phyloP scores from a whole-genome alignment of 768 basidiomycete genomes.

The Lentinula aciculospora region DNA sequence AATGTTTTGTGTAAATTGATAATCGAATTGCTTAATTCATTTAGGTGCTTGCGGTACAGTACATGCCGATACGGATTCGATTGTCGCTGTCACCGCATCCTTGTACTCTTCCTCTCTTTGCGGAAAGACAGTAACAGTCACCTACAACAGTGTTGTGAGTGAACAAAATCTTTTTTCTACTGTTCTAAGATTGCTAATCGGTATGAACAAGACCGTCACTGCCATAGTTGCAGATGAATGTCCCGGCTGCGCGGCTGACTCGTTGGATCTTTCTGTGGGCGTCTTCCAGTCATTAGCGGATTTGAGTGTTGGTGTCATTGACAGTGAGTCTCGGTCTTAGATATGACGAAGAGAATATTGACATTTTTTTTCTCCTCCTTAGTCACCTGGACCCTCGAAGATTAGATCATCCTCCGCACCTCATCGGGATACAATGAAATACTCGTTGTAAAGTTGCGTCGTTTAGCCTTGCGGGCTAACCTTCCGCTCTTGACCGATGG shows the following conservation, averaged over 20 bases:
- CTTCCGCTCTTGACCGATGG: neutral
- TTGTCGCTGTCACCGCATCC: slow-evolving; percentile 57
- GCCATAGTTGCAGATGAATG: slow-evolving; percentile 53
- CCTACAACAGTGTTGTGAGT: slow-evolving; percentile 52
- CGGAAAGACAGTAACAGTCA: slow-evolving; percentile 58
- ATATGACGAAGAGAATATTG: neutral
- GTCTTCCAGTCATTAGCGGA: slow-evolving; percentile 32
- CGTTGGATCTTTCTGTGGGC: slow-evolving; percentile 44
- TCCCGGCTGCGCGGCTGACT: slow-evolving; percentile 42
- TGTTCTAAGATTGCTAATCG: no score
- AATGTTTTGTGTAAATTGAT: neutral
- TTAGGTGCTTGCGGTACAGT: slow-evolving; percentile 10
- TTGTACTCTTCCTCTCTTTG: slow-evolving; percentile 53
- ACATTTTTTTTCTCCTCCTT: neutral
- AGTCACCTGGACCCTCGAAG: neutral
- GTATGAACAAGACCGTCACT: slow-evolving; percentile 22
- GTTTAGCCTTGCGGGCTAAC: neutral
- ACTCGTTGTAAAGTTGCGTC: neutral
- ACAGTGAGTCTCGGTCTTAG: neutral
- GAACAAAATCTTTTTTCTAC: no score
- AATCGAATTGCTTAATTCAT: neutral
- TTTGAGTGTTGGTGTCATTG: neutral
- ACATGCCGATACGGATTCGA: slow-evolving; percentile 49
- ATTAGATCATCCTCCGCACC: neutral
- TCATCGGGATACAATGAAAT: no score